Evolutionary conservation across 257 asterid genomes (phyloP), one percentile per base, ranked within the genome.

Genomic region (Penstemon davidsonii): DNA sequence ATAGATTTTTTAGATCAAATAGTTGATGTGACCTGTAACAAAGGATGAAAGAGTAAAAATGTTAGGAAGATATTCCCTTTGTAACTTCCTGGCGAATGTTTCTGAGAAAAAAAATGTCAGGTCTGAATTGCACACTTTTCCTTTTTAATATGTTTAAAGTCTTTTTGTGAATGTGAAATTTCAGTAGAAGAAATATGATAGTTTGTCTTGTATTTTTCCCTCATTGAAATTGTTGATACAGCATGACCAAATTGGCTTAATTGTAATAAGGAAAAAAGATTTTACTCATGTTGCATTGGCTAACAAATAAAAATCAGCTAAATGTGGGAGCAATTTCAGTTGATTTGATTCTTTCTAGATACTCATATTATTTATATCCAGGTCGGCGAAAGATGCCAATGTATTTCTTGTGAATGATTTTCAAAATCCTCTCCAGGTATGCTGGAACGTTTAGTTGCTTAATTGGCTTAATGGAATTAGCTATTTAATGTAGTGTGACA

Each of bases 321-420:
- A 25, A 25, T 25, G 33, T 25, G 33, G 33, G 33, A 25, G 33
- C 33, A 38, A 15, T 13, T 45, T 33, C 18, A 56, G 44, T 55
- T 44, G 36, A 51, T 41, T 4, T 60, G 10, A 45, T 39, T 55
- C 33, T 54, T 57, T 64, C 15, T 73, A 15, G 37, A 66, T 55
- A 15, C 65, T 52, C 25, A 51, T 65, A 46, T 71, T 72, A 68
- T 60, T 41, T 73, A 56, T 82, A 67, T 82, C 65, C 91, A 94
- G 99, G 88, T 94, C 99, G 51, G 89, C 88, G 49, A 96, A 91
- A 77, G 99, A 94, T 77, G 89, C 98, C 67, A 94, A 94, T 78
- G 90, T 89, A 46, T 91, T 88, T 80, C 93, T 94, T 66, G 98
- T 94, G 76, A 94, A 94, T 71, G 98, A 94, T 82, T 83, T 89